A percentile compares a stretch with the other conserved stretches of the same genome.
phyloP scores from a whole-genome alignment of 1,284 basidiomycete genomes.

The Fomitopsis palustris region DNA sequence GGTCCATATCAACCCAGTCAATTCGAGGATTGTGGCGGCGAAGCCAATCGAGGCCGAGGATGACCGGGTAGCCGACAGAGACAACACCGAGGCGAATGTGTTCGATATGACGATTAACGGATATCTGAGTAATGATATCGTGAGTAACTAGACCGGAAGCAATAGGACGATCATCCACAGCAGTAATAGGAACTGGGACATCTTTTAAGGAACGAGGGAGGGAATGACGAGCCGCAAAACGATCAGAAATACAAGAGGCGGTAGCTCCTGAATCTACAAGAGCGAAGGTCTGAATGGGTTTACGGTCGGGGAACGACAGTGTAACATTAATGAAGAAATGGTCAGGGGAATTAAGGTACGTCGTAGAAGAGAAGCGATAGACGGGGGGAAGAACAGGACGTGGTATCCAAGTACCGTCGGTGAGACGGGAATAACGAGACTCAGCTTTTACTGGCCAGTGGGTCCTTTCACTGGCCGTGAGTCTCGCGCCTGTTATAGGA shows the following conservation, averaged over 20 bases:
- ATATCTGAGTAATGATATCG: slow-evolving; percentile 26
- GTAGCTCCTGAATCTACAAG: slow-evolving; percentile 35
- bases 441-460: no score
- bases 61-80: slow-evolving; percentile 17
- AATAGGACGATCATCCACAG: slow-evolving; percentile 34
- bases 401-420: no score
- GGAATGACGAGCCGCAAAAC: slow-evolving; percentile 28
- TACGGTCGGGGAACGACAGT: slow-evolving; percentile 28
- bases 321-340: slow-evolving; percentile 34
- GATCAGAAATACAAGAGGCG: slow-evolving; percentile 31
- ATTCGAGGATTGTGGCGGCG: slow-evolving; percentile 20
- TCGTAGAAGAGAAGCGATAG: no score
- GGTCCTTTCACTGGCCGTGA: no score
- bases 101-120: slow-evolving; percentile 23
- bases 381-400: no score
- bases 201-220: slow-evolving; percentile 24
- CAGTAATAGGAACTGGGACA: slow-evolving; percentile 29
- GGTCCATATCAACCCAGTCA: slow-evolving; percentile 13
- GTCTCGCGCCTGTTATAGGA: no score
- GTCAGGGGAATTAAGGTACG: not conserved
- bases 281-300: slow-evolving; percentile 26
- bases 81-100: slow-evolving; percentile 14
- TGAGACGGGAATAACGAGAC: no score
- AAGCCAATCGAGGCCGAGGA: slow-evolving; percentile 24
- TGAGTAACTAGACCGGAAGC: slow-evolving; percentile 34